These are phyloP conservation scores for Leersia perrieri DNA, from an alignment of 176 grass and related monocot species.

Conservation along the genomic window DNA sequence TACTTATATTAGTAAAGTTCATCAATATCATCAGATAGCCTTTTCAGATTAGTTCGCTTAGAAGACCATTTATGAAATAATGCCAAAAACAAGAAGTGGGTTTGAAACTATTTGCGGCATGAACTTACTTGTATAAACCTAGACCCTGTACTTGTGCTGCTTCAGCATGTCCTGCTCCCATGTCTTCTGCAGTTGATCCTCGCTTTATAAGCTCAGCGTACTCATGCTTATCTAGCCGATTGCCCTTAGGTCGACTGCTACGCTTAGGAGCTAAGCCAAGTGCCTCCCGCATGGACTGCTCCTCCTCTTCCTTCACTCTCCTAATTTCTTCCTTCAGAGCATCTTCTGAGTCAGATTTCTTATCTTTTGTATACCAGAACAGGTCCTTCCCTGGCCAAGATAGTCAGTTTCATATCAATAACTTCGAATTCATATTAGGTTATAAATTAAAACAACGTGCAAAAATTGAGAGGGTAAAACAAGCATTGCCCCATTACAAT, in stretches of 20 bases:
- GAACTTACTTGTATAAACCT: slow-evolving; percentile 87
- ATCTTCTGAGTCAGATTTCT: slow-evolving; percentile 65
- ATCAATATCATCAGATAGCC: background rate
- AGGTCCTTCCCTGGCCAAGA: slow-evolving; percentile 73
- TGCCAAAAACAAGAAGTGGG: background rate
- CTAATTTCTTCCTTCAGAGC: slow-evolving; percentile 89
- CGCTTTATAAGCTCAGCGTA: slow-evolving; percentile 95
- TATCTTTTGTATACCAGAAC: slow-evolving; percentile 81
- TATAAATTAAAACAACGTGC: background rate
- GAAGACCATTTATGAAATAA: background rate
- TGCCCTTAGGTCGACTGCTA: slow-evolving; percentile 59
- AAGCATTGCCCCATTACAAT: background rate
- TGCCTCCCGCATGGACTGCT: slow-evolving; percentile 89
- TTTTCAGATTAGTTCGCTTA: background rate
- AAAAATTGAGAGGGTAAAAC: background rate
- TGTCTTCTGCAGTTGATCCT: slow-evolving; percentile 89
- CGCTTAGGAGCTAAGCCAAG: slow-evolving; percentile 96
- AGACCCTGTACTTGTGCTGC: slow-evolving; percentile 91
- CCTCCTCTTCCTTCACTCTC: slow-evolving; percentile 95
- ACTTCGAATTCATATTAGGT: background rate
- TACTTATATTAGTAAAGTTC: background rate
- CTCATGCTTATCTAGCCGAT: slow-evolving; percentile 87
- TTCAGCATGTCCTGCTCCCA: slow-evolving; percentile 88
- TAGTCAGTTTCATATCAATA: background rate
- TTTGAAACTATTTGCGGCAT: background rate